Evolutionary conservation across 805 yeast genomes (phyloP), one percentile per base, ranked within the genome.

Genomic region (Ogataea methylovora): DNA sequence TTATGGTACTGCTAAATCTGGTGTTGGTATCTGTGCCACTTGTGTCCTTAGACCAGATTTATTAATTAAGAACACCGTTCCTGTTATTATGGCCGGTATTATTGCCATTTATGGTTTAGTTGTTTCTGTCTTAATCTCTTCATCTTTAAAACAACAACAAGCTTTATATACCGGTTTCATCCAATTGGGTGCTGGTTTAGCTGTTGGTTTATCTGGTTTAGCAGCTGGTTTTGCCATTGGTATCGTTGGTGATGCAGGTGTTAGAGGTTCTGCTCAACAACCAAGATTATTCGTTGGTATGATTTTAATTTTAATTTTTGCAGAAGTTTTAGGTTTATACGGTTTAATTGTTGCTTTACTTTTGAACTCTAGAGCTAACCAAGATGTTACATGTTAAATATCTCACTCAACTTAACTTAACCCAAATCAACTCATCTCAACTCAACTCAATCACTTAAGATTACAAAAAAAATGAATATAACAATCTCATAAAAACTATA

Each of bases 201-300:
- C 96, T 33, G 98, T 90, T 48, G 98, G 98, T 57, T 73, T 90
- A 51, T 82, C 95, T 43, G 96, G 97, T 62, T 74, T 90, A 58
- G 97, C 97, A 58, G 96, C 97, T 46, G 98, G 98, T 51, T 90
- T 86, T 58, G 97, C 98, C 62, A 90, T 90, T 68, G 98, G 98
- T 69, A 90, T 90, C 49, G 98, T 90, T 49, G 98, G 98, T 63
- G 98, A 90, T 62, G 97, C 95, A 39, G 98, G 98, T 75, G 97
- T 90, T 39, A 84, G 97, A 73, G 95, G 96, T 66, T 81, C 88
- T 48, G 92, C 95, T 44, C 97, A 88, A 65, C 98, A 90, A 69
- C 97, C 97, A 61, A 84, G 96, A 73, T 76, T 90, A 57, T 90
- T 90, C 65, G 97, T 90, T 46, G 97, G 97, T 63, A 90, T 90